These are phyloP conservation scores for Vachellia pachyceras DNA, from an alignment of 306 rosid species.

Conservation along the genomic window DNA sequence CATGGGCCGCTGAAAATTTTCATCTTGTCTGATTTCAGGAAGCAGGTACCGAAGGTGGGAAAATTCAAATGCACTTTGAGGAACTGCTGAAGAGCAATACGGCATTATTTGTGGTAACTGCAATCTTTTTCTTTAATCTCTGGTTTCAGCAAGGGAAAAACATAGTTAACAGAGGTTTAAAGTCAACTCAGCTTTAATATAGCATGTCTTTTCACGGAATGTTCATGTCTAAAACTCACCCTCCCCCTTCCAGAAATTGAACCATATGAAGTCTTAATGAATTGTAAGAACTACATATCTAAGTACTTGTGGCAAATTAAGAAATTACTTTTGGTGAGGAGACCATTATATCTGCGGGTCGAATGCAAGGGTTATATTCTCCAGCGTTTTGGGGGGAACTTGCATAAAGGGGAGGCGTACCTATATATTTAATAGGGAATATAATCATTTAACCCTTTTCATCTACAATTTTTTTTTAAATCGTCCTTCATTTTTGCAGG, in stretches of 20 bases:
- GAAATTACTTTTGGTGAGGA: neutral
- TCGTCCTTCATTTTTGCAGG: constrained; percentile 63
- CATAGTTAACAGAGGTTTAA: neutral
- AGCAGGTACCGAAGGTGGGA: constrained; percentile 92
- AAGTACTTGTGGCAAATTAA: neutral
- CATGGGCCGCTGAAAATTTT: constrained; percentile 24
- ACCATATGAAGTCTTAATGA: constrained; percentile 3
- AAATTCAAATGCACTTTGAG: constrained; percentile 93
- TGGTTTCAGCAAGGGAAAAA: neutral
- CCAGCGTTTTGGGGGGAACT: neutral
- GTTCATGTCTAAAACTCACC: neutral
- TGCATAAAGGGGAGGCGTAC: neutral
- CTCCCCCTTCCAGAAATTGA: constrained; percentile 10
- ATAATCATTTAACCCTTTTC: neutral
- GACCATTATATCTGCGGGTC: neutral
- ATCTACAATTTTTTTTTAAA: constrained; percentile 32
- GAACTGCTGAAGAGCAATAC: constrained; percentile 94
- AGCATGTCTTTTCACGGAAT: constrained; percentile 19
- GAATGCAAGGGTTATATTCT: neutral
- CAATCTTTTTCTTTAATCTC: constrained; percentile 24
- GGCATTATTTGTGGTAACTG: constrained; percentile 84
- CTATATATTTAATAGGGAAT: neutral
- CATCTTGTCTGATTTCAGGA: constrained; percentile 61
- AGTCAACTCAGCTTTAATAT: neutral
- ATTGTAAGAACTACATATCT: neutral